A percentile compares a stretch with the other conserved stretches of the same genome.
Evolutionary conservation across 108 stramenopile species (phyloP).

Genomic region (Mediolabrus comicus): DNA sequence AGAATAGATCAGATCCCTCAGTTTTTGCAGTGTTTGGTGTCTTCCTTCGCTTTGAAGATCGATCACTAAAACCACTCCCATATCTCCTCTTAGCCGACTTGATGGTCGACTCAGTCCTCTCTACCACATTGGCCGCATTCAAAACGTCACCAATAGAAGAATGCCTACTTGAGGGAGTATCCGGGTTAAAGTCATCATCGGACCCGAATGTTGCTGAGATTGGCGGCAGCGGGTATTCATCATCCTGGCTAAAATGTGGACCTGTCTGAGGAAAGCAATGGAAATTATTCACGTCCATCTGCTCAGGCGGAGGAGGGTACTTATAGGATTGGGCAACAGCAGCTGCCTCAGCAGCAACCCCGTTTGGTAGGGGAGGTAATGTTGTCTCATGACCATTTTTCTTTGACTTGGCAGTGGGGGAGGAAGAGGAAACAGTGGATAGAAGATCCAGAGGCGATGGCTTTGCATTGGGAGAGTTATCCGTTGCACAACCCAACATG

Average conservation of each 20-base stretch:
- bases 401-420: not conserved
- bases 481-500: not conserved
- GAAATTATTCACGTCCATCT: conserved; percentile 2
- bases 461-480: not conserved
- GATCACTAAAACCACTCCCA: not conserved
- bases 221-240: not conserved
- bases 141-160: not conserved
- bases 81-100: not conserved
- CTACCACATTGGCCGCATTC: not conserved
- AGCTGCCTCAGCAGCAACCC: too few relatives aligned
- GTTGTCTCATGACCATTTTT: not conserved
- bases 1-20: not conserved
- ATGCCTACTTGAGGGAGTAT: not conserved
- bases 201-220: not conserved
- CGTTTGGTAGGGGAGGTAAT: conserved; percentile 5
- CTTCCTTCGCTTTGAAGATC: not conserved
- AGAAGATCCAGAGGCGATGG: not conserved
- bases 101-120: not conserved
- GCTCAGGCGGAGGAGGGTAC: not conserved
- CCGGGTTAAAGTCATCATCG: not conserved
- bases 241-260: not conserved
- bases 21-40: not conserved
- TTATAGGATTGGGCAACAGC: not conserved
- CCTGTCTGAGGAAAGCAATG: not conserved
- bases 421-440: not conserved